phyloP scores from a whole-genome alignment of 768 basidiomycete species.

The Pholiota molesta region DNA sequence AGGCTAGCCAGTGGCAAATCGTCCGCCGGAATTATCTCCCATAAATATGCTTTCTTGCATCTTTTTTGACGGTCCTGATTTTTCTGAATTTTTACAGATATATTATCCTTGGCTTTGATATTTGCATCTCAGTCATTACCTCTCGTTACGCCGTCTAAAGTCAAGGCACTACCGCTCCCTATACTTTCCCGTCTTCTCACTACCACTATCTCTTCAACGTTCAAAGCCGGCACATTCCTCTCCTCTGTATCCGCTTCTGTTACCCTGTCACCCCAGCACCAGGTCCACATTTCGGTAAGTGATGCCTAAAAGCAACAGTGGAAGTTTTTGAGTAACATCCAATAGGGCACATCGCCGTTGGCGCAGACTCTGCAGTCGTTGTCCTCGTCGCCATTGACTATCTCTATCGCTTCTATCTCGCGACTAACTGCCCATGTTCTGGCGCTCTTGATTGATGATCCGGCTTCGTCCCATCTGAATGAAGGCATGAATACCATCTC shows the following conservation, averaged over 20 bases:
- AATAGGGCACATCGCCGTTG: slow-evolving; percentile 36
- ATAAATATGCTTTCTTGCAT: no score
- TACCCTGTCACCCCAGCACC: slow-evolving; percentile 26
- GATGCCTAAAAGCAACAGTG: background rate
- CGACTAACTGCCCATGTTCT: slow-evolving; percentile 38
- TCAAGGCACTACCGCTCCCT: slow-evolving; percentile 63
- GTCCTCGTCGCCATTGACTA: slow-evolving; percentile 36
- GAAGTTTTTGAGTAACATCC: background rate
- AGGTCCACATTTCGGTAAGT: slow-evolving; percentile 36
- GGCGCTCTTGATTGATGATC: slow-evolving; percentile 37
- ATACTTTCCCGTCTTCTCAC: slow-evolving; percentile 38
- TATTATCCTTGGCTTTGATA: slow-evolving; percentile 54
- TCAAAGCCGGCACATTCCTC: slow-evolving; percentile 59
- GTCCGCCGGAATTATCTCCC: no score
- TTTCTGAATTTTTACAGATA: slow-evolving; percentile 31
- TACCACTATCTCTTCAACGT: slow-evolving; percentile 55
- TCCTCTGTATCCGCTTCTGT: slow-evolving; percentile 38
- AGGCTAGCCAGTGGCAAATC: no score
- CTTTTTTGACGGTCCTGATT: no score
- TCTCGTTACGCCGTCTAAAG: slow-evolving; percentile 52
- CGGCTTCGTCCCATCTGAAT: slow-evolving; percentile 29
- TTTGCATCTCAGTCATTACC: slow-evolving; percentile 64
- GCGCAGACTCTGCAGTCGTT: slow-evolving; percentile 37
- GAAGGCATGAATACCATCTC: slow-evolving; percentile 33
- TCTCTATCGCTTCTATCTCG: slow-evolving; percentile 37